Evolutionary conservation across 352 stramenopile genomes (phyloP), one percentile per base, ranked within the genome.

Genomic region (Phytopythium boreale): DNA sequence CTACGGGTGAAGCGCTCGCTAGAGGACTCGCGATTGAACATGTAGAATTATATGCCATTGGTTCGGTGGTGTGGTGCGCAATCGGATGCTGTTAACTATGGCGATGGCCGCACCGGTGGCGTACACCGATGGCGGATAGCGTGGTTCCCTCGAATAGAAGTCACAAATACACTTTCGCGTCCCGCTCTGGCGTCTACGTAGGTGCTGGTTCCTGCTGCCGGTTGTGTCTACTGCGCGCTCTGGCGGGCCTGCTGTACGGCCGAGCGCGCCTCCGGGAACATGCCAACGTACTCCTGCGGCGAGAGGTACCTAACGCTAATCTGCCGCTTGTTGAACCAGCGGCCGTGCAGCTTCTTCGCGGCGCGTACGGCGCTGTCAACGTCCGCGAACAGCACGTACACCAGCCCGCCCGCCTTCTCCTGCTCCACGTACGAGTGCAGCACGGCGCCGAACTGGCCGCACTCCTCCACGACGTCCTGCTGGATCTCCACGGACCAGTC

Each of bases 271-370:
- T 91, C 76, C 0, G 87, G 87, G 62, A 95, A 95, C 87, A 93
- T 95, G 62, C 84, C 87, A n/a, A 92, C 85, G 70, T 95, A 95
- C 71, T 95, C 87, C 60, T 93, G 84, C 60, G 83, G 82, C 55
- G 87, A 91, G 64, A 95, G 67, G 72, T 89, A 95, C 66, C 87
- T 79, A 51, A 96, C 84, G 65, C 84, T 93, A 67, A 97, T 94
- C 74, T 96, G 88, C 31, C 90, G 84, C 71, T 92, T 83, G 69
- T 92, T 96, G 70, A 97, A 97, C 88, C 88, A 97, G 24, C 90
- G 89, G 11, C 89, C 90, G 59, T 97, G 84, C 4, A 97, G 71
- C 56, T 84, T 82, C 66, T 90, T 80, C 36, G 87, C 86, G 1
- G 87, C 84, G 29, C 78, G 60, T n/a, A 80, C 71, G 20, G 83